These are phyloP conservation scores for Candida glucosophila DNA, from an alignment of 1,139 yeast species.

Conservation along the genomic window DNA sequence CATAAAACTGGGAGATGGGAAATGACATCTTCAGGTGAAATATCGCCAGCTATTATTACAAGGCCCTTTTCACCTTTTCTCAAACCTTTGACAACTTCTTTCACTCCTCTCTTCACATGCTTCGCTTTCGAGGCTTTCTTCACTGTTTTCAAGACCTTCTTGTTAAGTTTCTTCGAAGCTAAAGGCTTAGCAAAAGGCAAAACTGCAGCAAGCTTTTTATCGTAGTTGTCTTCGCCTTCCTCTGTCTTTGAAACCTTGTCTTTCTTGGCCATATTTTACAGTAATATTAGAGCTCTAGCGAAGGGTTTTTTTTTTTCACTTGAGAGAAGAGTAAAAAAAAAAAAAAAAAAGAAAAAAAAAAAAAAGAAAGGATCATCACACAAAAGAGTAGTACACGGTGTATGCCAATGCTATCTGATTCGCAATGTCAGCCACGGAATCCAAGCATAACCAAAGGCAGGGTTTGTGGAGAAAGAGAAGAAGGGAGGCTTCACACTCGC, in stretches of 20 bases:
- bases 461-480: too few relatives aligned
- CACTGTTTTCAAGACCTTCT: conserved; percentile 89
- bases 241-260: conserved; percentile 37
- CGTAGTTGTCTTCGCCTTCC: conserved; percentile 74
- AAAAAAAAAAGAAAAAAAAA: too few relatives aligned
- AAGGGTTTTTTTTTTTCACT: too few relatives aligned
- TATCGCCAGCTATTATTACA: conserved; percentile 95
- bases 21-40: conserved; percentile 94
- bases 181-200: conserved; percentile 91
- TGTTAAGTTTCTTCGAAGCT: conserved; percentile 93
- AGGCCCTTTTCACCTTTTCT: conserved; percentile 98
- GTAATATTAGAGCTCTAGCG: too few relatives aligned
- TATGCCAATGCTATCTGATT: too few relatives aligned
- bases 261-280: conserved; percentile 44
- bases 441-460: too few relatives aligned
- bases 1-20: conserved; percentile 96
- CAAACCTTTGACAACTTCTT: conserved; percentile 95
- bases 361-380: too few relatives aligned
- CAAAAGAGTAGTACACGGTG: too few relatives aligned
- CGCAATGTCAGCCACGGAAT: too few relatives aligned
- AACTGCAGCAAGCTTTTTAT: conserved; percentile 79
- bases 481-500: too few relatives aligned
- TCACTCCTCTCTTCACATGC: conserved; percentile 97
- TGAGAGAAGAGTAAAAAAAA: too few relatives aligned
- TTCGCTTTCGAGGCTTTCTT: conserved; percentile 97